Base-by-base conservation (phyloP, 352 stramenopile species). In the Hyphochytrium catenoides region DNA sequence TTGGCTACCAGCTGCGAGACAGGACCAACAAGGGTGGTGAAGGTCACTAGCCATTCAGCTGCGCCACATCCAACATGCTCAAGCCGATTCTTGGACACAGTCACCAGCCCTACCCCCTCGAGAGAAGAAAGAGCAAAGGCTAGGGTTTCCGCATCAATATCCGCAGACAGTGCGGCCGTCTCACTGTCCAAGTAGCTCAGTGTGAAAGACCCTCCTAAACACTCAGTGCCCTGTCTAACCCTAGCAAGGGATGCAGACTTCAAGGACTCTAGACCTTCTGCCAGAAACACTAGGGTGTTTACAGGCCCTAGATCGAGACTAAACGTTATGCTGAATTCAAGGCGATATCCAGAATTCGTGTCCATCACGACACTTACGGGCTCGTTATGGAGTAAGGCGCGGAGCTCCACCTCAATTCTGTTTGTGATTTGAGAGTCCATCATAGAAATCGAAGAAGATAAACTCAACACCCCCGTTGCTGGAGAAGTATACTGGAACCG, bases 21-120 rank as follows among this genome's bases (percentile, higher is more conserved):
- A 46, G 96, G 65, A 1, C 85, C 83, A n/a, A 89, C 50, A 34
- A 93, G 73, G 6, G 78, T 91, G 14, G 82, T 34, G 44, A 96
- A 96, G 2, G 68, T 85, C 3, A 95, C 57, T 23, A 67, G 62
- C 83, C 83, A 95, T 1, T 34, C 54, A 52, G 63, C 70, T 0
- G 54, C 57, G 32, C 81, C 85, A n/a, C n/a, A n/a, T n/a, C n/a
- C n/a, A n/a, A n/a, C n/a, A n/a, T n/a, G n/a, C n/a, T n/a, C n/a
- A n/a, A n/a, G n/a, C n/a, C n/a, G n/a, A 41, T 81, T 58, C 1
- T 46, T 30, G 8, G 60, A 46, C 0, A 94, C 77, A 2, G 40
- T 34, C 11, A 95, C 75, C 11, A 86, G 39, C 0, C 68, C 63
- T 12, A 86, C 51, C 0, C 51, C 77, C 6, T 52, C 50, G 2